Conservation (phyloP, 2,329 filamentous ascomycete species). For the Epichloe hybrida region DNA sequence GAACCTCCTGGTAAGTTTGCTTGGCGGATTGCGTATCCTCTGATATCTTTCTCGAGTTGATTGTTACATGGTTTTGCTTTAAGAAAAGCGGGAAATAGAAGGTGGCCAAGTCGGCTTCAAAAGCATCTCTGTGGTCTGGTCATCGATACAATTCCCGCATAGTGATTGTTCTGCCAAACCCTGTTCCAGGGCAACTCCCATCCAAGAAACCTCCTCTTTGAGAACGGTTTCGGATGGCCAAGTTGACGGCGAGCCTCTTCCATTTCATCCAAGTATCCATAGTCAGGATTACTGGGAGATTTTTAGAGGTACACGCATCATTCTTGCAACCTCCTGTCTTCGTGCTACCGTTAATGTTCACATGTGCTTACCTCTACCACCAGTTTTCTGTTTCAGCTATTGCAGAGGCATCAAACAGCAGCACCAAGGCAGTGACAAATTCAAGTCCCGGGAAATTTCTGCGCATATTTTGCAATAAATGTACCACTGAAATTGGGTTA, state of each 20-base stretch:
- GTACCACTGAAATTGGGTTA: constrained; percentile 32
- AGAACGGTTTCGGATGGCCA: constrained; percentile 27
- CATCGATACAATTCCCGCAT: constrained; percentile 59
- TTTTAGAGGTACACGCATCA: constrained; percentile 32
- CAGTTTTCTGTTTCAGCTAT: constrained; percentile 25
- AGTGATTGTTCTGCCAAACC: constrained; percentile 25
- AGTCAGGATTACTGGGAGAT: constrained; percentile 36
- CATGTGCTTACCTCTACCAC: constrained; percentile 12
- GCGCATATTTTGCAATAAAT: constrained; percentile 31
- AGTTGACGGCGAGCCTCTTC: constrained; percentile 20
- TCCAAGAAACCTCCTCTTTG: constrained; percentile 24
- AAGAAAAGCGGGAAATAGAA: constrained; percentile 38
- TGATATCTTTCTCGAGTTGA: not conserved
- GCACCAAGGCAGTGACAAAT: constrained; percentile 15
- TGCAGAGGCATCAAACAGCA: constrained; percentile 18
- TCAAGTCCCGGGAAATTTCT: constrained; percentile 17
- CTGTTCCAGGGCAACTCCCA: constrained; percentile 11
- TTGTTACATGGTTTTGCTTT: not conserved
- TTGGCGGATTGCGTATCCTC: no score
- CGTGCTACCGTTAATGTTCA: not conserved
- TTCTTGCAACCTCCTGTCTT: not conserved
- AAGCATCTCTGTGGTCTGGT: constrained; percentile 38
- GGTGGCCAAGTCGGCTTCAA: constrained; percentile 39
- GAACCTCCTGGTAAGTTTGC: constrained; percentile 22
- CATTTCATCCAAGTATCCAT: constrained; percentile 34